Evolutionary conservation across 1,284 basidiomycete genomes (phyloP), one percentile per base, ranked within the genome.

Genomic region (Inonotus hispidus): DNA sequence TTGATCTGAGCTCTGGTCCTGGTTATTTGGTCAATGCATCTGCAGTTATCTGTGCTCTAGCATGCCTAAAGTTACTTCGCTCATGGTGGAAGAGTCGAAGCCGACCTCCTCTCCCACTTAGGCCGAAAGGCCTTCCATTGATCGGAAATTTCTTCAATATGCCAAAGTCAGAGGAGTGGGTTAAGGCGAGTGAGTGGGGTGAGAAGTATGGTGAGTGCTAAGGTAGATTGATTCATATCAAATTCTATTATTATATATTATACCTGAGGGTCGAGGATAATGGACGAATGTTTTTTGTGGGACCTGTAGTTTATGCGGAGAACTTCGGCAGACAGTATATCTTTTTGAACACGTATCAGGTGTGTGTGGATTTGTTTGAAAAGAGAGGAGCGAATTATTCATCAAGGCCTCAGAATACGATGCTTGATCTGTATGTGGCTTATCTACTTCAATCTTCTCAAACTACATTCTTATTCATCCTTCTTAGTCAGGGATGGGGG

Each of bases 61-160:
- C 23, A 21, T 52, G 49, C n/a, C 23, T 52, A 1, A n/a, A 25
- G 7, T 8, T 52, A 23, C 32, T 52, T 19, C 16, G 49, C 7
- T 43, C 37, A 16, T 41, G 37, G 38, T 14, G 39, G 11, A 45
- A 45, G 8, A 25, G 23, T 25, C 43, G 41, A 27, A 19, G 10
- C 11, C 45, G 23, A 19, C 27, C 27, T 10, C 45, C 46, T n/a
- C n/a, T 45, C 16, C 55, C 55, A 11, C 55, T 41, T 46, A 41
- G 66, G 2, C 66, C 66, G 11, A 62, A 60, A 21, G 58, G 63
- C 14, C 19, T 64, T 4, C 66, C 65, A 11, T 11, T 67, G 16
- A 46, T 67, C 21, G 66, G 66, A 4, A 67, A 66, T 52, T 32
- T 55, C 6, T 49, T 64, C 25, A 61, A 67, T 32, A 59, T 67